Evolutionary conservation across 192 early-diverging fungal species (phyloP), one percentile per base, ranked within the genome.

Genomic region (Haplosporangium gracile): DNA sequence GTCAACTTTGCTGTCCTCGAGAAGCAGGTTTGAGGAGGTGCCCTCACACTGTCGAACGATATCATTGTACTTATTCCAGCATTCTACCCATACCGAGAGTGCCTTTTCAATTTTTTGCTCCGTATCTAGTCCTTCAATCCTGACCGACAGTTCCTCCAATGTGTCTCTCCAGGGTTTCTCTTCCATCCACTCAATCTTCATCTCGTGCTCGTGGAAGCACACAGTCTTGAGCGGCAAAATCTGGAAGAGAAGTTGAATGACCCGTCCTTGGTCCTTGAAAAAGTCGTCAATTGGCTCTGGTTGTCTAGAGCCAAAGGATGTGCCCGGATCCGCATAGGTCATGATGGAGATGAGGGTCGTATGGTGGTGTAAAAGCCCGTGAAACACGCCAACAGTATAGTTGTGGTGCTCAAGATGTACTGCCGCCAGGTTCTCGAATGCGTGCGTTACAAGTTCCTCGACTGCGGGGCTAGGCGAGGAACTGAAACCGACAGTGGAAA

Each of bases 151-250:
- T 57, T 57, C 55, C n/a, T 57, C n/a, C 55, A 57, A 57, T 10
- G 55, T 57, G 10, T 9, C 55, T 7, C 55, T 57, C 55, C 55
- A 57, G 4, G 55, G 55, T 1, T 26, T 57, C n/a, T 57, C 55
- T n/a, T 57, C 55, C 55, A 57, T 57, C 55, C 55, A 57, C n/a
- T 57, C 55, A 10, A 57, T 57, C n/a, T 57, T 57, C 55, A 57
- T 57, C 55, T 57, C 55, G 55, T 57, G 55, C 7, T 26, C 55
- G 8, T 57, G 55, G 55, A 57, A 26, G 55, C 22, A 26, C 1
- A 57, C 55, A 24, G n/a, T 26, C n/a, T 57, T 24, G 7, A 57
- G 55, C 22, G 55, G 55, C n/a, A 57, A 57, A 9, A 57, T 57
- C 55, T 57, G 55, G 16, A 57, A 57, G 55, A 57, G 55, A 6